Evolutionary conservation across 164 flowering plant species (phyloP), one percentile per base, ranked within the genome.

Genomic region (Chimonanthus salicifolius): DNA sequence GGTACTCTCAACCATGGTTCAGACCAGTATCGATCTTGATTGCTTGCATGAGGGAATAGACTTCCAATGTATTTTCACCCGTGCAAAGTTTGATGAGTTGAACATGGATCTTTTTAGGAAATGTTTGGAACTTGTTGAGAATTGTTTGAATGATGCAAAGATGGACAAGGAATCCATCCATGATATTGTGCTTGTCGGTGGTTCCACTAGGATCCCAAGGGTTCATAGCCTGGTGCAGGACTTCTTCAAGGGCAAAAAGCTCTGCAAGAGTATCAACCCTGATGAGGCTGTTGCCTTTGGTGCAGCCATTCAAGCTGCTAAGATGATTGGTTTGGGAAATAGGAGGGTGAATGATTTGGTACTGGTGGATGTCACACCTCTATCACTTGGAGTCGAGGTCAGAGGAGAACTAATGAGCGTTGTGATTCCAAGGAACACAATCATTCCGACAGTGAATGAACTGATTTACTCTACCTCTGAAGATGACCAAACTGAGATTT

Each of bases 211-310:
- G 50, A 68, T 68, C 48, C 71, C 71, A 3, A 68, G 21, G 50
- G 71, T 48, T 20, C 58, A 47, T 0, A 6, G 3, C n/a, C 47
- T 68, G n/a, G 33, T 48, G n/a, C 51, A 48, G 51, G 71, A 68
- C 71, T 68, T n/a, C 71, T 68, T 54, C 60, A 2, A 68, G 3
- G 69, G 69, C 13, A 72, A 64, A 18, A 69, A 48, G 69, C 62
- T 71, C 7, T 64, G 69, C 75, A 72, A 71, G 63, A 45, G 64
- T 4, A 4, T 71, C 48, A 58, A 71, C 73, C 64, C 73, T 58
- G 73, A 71, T 64, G 69, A 72, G 62, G 75, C 75, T 64, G 75
- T 72, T 11, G 75, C 75, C 16, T 49, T 8, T 7, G 75, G 75
- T 9, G 69, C 69, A 8, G 69, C 69, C 13, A 21, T 72, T 18